Percentiles rank a stretch among this genome's conserved stretches.
Evolutionary conservation across 2,329 filamentous ascomycete genomes (phyloP).

Genomic region (Orbilia oligospora): DNA sequence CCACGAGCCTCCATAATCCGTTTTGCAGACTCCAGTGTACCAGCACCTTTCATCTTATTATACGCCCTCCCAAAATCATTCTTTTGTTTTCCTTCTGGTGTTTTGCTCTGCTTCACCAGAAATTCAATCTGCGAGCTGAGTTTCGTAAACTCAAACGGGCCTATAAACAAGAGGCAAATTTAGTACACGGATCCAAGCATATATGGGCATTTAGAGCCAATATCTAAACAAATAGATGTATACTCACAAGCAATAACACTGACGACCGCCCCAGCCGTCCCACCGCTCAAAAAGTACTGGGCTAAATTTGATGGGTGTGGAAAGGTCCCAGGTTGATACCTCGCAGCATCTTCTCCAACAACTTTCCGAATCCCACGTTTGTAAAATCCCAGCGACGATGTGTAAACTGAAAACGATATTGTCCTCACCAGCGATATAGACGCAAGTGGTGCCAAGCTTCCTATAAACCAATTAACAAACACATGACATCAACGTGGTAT

Average conservation of each 20-base stretch:
- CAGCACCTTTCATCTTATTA: slow-evolving; percentile 71
- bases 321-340: slow-evolving; percentile 67
- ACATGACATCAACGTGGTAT: slow-evolving; percentile 8
- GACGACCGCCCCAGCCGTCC: slow-evolving; percentile 83
- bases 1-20: slow-evolving; percentile 84
- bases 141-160: slow-evolving; percentile 90
- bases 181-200: background rate
- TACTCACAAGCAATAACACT: slow-evolving; percentile 81
- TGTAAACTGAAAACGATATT: slow-evolving; percentile 84
- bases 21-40: slow-evolving; percentile 79
- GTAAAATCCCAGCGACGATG: slow-evolving; percentile 64
- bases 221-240: background rate
- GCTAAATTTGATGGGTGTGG: slow-evolving; percentile 76
- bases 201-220: background rate
- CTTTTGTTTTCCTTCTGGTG: slow-evolving; percentile 48
- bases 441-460: slow-evolving; percentile 83
- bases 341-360: slow-evolving; percentile 51
- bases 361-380: slow-evolving; percentile 55
- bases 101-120: slow-evolving; percentile 64
- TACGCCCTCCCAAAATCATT: slow-evolving; percentile 50
- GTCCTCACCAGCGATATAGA: slow-evolving; percentile 84
- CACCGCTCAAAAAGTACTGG: slow-evolving; percentile 68
- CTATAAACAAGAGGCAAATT: slow-evolving; percentile 67
- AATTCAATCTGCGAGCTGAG: slow-evolving; percentile 88
- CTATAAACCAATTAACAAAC: slow-evolving; percentile 66